phyloP scores from a whole-genome alignment of 176 grass and related monocot species.

The Secale cereale region DNA sequence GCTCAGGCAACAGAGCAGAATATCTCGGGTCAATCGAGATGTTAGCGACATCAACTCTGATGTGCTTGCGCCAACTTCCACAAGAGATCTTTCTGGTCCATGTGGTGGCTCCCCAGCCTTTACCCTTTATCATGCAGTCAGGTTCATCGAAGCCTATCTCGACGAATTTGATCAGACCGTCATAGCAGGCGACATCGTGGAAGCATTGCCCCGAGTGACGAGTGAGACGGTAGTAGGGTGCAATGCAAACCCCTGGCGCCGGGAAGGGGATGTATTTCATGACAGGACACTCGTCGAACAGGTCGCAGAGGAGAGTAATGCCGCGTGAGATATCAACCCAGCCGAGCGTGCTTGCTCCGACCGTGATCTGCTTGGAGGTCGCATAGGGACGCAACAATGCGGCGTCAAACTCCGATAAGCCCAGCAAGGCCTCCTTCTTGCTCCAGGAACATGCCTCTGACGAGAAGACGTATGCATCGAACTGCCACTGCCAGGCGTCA shows the following conservation, averaged over 20 bases:
- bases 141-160: background rate
- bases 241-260: background rate
- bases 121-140: background rate
- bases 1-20: background rate
- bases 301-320: background rate
- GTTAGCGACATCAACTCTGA: background rate
- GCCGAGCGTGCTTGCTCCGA: background rate
- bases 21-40: background rate
- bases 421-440: background rate
- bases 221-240: background rate
- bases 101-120: background rate
- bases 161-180: background rate
- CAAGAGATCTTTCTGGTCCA: background rate
- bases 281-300: background rate
- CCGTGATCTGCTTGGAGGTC: background rate
- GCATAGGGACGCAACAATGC: background rate
- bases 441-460: background rate
- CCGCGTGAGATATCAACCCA: background rate
- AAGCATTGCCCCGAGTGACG: background rate
- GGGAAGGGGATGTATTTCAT: background rate
- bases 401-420: background rate
- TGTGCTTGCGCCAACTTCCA: background rate
- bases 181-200: background rate
- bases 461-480: background rate
- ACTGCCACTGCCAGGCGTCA: background rate